Percentiles rank a stretch among this genome's conserved stretches.
Conservation (phyloP, 306 rosid species). For the Dryas alaskensis region DNA sequence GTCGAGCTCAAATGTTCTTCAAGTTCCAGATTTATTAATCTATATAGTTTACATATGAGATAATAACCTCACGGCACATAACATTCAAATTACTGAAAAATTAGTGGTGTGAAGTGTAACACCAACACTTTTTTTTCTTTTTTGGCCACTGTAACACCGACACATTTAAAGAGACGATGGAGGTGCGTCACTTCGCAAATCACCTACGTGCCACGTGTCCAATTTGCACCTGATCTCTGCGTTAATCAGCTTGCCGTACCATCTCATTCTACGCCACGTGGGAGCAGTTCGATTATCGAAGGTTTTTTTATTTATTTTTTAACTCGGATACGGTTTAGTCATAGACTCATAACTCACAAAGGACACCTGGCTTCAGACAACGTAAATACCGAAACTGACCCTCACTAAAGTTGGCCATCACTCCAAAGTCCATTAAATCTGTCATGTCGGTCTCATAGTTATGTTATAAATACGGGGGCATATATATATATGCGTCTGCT, state of each 20-base stretch:
- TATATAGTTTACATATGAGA: too few species aligned
- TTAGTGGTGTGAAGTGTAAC: too few species aligned
- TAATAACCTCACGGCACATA: too few species aligned
- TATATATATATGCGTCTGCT: not conserved
- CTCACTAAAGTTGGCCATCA: not conserved
- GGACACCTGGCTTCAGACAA: not conserved
- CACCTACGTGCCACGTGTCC: not conserved
- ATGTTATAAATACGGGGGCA: not conserved
- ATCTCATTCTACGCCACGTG: not conserved
- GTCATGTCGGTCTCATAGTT: constrained; percentile 6
- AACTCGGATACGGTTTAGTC: not conserved
- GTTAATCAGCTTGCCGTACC: not conserved
- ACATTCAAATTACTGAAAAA: too few species aligned
- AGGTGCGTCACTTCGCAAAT: too few species aligned
- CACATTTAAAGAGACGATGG: too few species aligned
- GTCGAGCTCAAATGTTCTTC: too few species aligned
- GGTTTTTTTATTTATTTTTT: not conserved
- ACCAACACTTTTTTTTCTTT: too few species aligned
- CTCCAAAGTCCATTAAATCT: not conserved
- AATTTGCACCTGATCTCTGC: not conserved
- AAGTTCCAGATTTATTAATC: too few species aligned
- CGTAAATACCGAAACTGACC: constrained; percentile 17
- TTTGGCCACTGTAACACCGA: too few species aligned
- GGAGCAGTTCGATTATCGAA: too few species aligned
- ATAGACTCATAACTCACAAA: too few species aligned